phyloP scores from a whole-genome alignment of 805 yeast genomes.

The Yamadazyma laniorum region DNA sequence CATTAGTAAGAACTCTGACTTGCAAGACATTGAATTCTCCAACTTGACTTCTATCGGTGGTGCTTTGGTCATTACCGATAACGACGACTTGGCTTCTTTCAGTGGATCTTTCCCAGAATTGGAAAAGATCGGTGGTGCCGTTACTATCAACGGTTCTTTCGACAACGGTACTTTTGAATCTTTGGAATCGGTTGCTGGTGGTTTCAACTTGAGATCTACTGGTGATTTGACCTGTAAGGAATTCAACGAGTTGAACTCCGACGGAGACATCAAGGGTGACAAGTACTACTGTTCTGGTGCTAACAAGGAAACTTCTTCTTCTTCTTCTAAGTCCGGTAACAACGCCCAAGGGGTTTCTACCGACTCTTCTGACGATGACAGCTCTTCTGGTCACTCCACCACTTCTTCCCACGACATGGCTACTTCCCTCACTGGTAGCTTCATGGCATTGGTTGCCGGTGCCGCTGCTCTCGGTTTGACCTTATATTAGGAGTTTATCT shows the following conservation, averaged over 20 bases:
- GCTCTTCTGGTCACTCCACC: conserved; percentile 19
- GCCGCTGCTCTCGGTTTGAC: conserved; percentile 40
- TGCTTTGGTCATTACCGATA: conserved; percentile 88
- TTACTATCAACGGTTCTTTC: conserved; percentile 76
- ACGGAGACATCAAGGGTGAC: conserved; percentile 90
- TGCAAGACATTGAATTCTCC: conserved; percentile 67
- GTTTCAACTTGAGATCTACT: conserved; percentile 74
- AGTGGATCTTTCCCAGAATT: conserved; percentile 75
- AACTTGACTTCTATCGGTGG: conserved; percentile 78
- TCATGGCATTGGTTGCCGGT: conserved; percentile 25
- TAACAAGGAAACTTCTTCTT: conserved; percentile 41
- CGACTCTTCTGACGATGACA: conserved; percentile 16
- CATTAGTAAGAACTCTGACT: conserved; percentile 68
- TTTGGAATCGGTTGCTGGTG: conserved; percentile 84
- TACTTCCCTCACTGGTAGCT: conserved; percentile 14
- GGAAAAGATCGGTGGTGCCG: conserved; percentile 83
- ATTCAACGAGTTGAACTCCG: conserved; percentile 67
- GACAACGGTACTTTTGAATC: conserved; percentile 72
- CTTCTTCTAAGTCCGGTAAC: conserved; percentile 38
- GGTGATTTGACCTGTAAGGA: conserved; percentile 80
- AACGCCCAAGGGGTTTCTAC: conserved; percentile 24
- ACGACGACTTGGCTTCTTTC: conserved; percentile 64
- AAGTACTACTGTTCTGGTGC: conserved; percentile 73
- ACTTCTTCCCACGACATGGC: conserved; percentile 16
- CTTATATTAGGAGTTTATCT: conserved; percentile 18